A percentile compares a stretch with the other conserved stretches of the same genome.
These are phyloP conservation scores for Carex arenaria DNA, from an alignment of 202 grass and related monocot species.

Conservation along the genomic window DNA sequence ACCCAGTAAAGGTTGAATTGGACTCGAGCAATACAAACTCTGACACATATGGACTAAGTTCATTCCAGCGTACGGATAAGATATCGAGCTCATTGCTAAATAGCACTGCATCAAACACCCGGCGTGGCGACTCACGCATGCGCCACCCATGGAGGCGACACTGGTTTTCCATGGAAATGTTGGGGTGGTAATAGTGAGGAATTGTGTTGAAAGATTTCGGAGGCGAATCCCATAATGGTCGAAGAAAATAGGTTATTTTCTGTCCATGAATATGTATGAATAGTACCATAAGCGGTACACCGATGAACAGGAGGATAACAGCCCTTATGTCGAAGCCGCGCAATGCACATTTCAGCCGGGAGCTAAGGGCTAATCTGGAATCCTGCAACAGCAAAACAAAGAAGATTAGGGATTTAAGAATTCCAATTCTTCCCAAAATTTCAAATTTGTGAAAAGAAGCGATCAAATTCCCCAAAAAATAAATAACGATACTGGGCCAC, in stretches of 20 bases:
- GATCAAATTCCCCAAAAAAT: background rate
- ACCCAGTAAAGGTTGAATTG: conserved; percentile 91
- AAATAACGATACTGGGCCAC: background rate
- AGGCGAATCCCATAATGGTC: conserved; percentile 94
- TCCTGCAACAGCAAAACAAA: conserved; percentile 47
- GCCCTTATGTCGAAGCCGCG: conserved; percentile 84
- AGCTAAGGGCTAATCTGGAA: conserved; percentile 59
- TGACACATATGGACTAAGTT: conserved; percentile 88
- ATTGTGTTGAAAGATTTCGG: conserved; percentile 72
- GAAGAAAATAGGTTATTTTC: conserved; percentile 97
- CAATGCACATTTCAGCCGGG: conserved; percentile 70
- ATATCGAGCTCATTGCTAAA: conserved; percentile 99
- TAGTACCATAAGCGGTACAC: conserved; percentile 59
- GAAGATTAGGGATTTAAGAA: conserved; percentile 26
- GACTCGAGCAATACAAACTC: conserved; percentile 93
- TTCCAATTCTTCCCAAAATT: conserved; percentile 12
- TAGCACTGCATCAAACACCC: conserved; percentile 87
- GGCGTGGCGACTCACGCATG: conserved; percentile 62
- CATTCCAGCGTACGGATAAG: conserved; percentile 85
- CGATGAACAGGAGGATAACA: conserved; percentile 59
- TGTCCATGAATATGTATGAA: conserved; percentile 85
- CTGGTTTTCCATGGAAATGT: conserved; percentile 78
- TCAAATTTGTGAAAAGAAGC: conserved; percentile 3
- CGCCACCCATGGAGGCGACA: conserved; percentile 88
- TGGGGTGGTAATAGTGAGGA: conserved; percentile 89